These are phyloP conservation scores for Peronospora belbahrii DNA, from an alignment of 352 stramenopile species.

Conservation along the genomic window DNA sequence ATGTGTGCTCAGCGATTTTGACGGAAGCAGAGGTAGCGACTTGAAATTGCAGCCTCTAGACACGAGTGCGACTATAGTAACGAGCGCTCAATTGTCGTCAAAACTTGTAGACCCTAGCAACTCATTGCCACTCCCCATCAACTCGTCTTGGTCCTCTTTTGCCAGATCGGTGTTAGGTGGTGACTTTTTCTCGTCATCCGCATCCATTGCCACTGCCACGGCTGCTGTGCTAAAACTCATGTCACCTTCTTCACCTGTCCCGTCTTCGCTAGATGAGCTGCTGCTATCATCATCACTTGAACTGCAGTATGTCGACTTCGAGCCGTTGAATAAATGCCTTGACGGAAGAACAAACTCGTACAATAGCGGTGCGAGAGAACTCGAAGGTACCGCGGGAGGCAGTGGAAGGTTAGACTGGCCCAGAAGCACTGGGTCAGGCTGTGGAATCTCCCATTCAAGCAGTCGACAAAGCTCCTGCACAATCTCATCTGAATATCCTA, in stretches of 20 bases:
- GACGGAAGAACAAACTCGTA: conserved; percentile 65
- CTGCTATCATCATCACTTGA: conserved; percentile 51
- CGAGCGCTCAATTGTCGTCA: conserved; percentile 37
- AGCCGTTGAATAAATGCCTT: conserved; percentile 69
- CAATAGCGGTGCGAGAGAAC: conserved; percentile 26
- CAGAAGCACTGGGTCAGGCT: conserved; percentile 56
- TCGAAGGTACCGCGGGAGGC: conserved; percentile 13
- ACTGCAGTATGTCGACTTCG: conserved; percentile 52
- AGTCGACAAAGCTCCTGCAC: conserved; percentile 70
- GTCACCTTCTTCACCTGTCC: conserved; percentile 28
- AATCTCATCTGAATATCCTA: conserved; percentile 82
- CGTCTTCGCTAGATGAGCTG: conserved; percentile 47
- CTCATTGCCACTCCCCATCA: conserved; percentile 73
- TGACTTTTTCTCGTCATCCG: conserved; percentile 24
- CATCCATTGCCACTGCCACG: conserved; percentile 35
- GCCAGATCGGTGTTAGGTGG: conserved; percentile 15
- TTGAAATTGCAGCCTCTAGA: neutral
- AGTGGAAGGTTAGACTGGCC: conserved; percentile 49
- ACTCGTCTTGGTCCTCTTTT: conserved; percentile 56
- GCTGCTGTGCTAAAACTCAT: conserved; percentile 13
- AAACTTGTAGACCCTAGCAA: conserved; percentile 54
- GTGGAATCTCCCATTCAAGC: conserved; percentile 72
- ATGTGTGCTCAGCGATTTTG: conserved; percentile 6
- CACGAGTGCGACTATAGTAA: neutral
- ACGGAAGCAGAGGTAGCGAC: conserved; percentile 4